Percentiles rank a stretch among this genome's conserved stretches.
phyloP scores from a whole-genome alignment of 2,329 filamentous ascomycete species.

The Aspergillus sp. region DNA sequence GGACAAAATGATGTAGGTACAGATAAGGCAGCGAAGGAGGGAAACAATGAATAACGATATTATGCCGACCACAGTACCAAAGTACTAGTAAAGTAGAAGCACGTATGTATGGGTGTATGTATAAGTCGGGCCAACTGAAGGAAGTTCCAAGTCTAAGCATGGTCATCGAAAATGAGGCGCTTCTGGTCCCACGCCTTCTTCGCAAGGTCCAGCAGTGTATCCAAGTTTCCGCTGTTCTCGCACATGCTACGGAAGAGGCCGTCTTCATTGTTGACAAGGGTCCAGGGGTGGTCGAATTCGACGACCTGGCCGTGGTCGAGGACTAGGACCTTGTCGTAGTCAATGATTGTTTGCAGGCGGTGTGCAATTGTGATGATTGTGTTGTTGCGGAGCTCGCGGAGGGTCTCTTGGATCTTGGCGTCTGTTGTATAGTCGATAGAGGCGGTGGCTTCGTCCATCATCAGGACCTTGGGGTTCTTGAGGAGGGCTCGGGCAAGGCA shows the following conservation, averaged over 20 bases:
- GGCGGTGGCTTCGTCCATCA: conserved; percentile 98
- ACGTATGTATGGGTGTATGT: conserved; percentile 7
- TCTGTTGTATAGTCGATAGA: conserved; percentile 97
- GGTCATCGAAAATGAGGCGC: conserved; percentile 45
- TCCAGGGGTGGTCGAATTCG: conserved; percentile 88
- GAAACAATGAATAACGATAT: background rate
- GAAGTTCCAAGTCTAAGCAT: conserved; percentile 5
- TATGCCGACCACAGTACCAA: background rate
- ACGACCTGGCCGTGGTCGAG: conserved; percentile 84
- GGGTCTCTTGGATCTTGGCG: conserved; percentile 92
- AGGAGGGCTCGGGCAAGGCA: conserved; percentile 91
- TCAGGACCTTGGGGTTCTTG: conserved; percentile 86
- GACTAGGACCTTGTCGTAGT: conserved; percentile 96
- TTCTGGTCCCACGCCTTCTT: conserved; percentile 50
- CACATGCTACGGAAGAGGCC: conserved; percentile 69
- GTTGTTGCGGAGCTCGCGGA: conserved; percentile 80
- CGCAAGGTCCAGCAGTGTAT: conserved; percentile 56
- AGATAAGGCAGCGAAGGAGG: background rate
- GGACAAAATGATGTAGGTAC: background rate
- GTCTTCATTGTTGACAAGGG: conserved; percentile 69
- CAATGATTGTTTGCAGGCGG: conserved; percentile 91
- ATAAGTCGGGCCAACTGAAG: background rate
- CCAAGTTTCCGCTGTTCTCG: conserved; percentile 65
- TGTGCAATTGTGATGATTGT: conserved; percentile 98
- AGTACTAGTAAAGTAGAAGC: background rate